Percentiles rank a stretch among this genome's conserved stretches.
phyloP scores from a whole-genome alignment of 2,329 filamentous ascomycete genomes.

The Diaporthe vexans region DNA sequence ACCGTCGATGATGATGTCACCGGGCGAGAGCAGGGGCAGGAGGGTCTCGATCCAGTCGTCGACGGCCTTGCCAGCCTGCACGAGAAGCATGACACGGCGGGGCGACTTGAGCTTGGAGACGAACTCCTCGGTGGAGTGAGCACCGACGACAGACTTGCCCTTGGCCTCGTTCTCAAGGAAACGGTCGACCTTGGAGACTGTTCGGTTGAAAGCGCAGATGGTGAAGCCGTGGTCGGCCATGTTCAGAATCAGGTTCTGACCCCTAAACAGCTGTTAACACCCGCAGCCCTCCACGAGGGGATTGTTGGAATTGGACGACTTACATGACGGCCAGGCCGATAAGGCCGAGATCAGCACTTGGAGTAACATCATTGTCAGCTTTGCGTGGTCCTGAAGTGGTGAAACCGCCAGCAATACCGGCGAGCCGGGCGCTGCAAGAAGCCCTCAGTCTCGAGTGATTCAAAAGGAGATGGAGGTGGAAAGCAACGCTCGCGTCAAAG shows the following conservation, averaged over 20 bases:
- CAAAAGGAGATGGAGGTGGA: slow-evolving; percentile 42
- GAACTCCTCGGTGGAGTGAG: slow-evolving; percentile 95
- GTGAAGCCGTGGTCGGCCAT: slow-evolving; percentile 95
- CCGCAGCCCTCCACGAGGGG: slow-evolving; percentile 24
- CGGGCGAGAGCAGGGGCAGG: slow-evolving; percentile 83
- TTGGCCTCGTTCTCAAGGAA: slow-evolving; percentile 94
- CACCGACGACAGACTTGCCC: slow-evolving; percentile 95
- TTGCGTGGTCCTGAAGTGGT: slow-evolving; percentile 56
- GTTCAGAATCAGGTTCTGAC: slow-evolving; percentile 91
- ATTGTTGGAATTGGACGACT: slow-evolving; percentile 51
- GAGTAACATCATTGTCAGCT: slow-evolving; percentile 65
- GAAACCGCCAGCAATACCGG: slow-evolving; percentile 78
- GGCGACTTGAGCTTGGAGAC: slow-evolving; percentile 96
- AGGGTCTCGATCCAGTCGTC: slow-evolving; percentile 99
- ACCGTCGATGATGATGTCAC: slow-evolving; percentile 99
- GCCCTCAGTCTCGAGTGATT: slow-evolving; percentile 52
- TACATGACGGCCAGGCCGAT: slow-evolving; percentile 94
- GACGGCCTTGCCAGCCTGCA: slow-evolving; percentile 97
- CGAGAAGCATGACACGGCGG: slow-evolving; percentile 97
- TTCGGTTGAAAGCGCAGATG: slow-evolving; percentile 98
- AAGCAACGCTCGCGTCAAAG: slow-evolving; percentile 39
- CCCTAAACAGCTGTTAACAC: slow-evolving; percentile 57
- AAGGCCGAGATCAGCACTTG: slow-evolving; percentile 89
- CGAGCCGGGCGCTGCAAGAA: slow-evolving; percentile 77
- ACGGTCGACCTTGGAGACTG: slow-evolving; percentile 96